Conservation (phyloP, 1,284 basidiomycete genomes). For the Cutaneotrichosporon curvatum region DNA sequence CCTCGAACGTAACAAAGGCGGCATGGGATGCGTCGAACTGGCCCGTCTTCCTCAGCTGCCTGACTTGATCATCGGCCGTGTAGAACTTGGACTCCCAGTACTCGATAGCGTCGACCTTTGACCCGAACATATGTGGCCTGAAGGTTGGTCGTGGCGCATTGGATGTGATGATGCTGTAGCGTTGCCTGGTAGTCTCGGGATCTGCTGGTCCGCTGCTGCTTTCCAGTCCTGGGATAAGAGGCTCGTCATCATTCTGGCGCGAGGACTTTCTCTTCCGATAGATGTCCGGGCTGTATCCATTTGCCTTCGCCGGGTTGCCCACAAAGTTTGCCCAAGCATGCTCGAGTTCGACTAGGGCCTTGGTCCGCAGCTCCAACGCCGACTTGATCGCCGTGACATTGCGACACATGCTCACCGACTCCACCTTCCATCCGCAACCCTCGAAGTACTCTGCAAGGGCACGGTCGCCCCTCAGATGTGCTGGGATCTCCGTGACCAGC, state of each 20-base stretch:
- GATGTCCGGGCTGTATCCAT: conserved; percentile 33
- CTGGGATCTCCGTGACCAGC: conserved; percentile 74
- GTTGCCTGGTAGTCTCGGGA: conserved; percentile 13
- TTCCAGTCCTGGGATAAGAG: conserved; percentile 44
- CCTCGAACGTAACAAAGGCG: conserved; percentile 96
- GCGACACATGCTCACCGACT: conserved; percentile 72
- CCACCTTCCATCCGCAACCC: conserved; percentile 50
- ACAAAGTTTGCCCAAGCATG: conserved; percentile 80
- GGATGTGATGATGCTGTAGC: conserved; percentile 25
- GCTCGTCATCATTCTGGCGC: conserved; percentile 23
- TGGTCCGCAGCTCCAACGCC: conserved; percentile 68
- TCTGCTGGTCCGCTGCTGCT: conserved; percentile 34
- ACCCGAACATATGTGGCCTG: conserved; percentile 32
- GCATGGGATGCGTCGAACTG: conserved; percentile 71
- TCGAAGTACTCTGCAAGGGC: conserved; percentile 91
- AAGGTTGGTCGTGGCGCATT: conserved; percentile 31
- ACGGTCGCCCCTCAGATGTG: conserved; percentile 72
- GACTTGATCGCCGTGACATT: conserved; percentile 68
- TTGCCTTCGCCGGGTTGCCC: conserved; percentile 73
- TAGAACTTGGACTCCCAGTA: conserved; percentile 70
- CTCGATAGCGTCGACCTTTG: conserved; percentile 75
- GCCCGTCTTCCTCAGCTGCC: conserved; percentile 37
- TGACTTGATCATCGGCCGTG: conserved; percentile 65
- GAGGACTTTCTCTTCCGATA: conserved; percentile 14
- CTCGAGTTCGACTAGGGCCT: conserved; percentile 71